Conservation (phyloP, 202 grass and related monocot species). For the Setaria italica region DNA sequence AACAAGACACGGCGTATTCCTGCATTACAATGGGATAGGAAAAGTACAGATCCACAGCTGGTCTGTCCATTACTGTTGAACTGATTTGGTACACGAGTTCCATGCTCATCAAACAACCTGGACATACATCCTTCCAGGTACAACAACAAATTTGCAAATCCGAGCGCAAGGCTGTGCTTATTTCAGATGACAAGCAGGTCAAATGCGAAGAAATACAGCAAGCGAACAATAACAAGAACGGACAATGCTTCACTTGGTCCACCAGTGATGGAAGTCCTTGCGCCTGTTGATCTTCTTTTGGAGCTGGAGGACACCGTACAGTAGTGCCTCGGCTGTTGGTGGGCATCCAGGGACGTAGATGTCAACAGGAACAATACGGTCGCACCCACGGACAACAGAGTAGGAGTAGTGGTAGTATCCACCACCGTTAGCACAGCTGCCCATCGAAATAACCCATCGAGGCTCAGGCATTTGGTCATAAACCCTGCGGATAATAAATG, state of each 20-base stretch:
- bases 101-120: constrained; percentile 28
- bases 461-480: constrained; percentile 99
- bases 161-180: constrained; percentile 42
- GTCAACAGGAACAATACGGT: constrained; percentile 92
- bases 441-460: constrained; percentile 97
- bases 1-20: background rate
- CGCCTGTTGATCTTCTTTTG: constrained; percentile 99
- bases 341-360: constrained; percentile 96
- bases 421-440: constrained; percentile 94
- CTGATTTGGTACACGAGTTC: constrained; percentile 26
- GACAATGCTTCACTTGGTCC: constrained; percentile 74
- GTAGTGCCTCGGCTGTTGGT: constrained; percentile 90
- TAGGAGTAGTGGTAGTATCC: constrained; percentile 99
- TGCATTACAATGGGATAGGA: constrained; percentile 37
- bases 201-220: constrained; percentile 29
- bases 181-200: constrained; percentile 39
- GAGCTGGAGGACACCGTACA: constrained; percentile 94
- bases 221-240: constrained; percentile 12
- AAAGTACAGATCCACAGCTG: constrained; percentile 21
- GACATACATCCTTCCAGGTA: constrained; percentile 47
- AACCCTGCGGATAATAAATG: constrained; percentile 61
- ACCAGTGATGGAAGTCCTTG: constrained; percentile 97
- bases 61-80: constrained; percentile 34
- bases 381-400: constrained; percentile 93
- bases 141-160: constrained; percentile 43